Base-by-base conservation (phyloP, 441 rosid genomes). In the Croton laevigatus region DNA sequence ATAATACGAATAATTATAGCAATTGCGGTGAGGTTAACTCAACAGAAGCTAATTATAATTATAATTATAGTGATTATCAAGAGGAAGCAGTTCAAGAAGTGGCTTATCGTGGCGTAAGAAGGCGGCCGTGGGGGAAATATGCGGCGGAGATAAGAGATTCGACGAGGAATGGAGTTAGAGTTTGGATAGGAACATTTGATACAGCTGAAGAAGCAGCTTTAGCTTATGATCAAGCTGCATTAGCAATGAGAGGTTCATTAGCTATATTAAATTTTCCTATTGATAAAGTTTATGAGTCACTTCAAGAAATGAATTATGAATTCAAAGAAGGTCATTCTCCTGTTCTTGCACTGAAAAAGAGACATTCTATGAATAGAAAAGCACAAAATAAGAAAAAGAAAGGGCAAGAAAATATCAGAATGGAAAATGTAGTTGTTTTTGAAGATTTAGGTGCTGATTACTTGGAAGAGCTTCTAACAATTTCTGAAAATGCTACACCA, bases 61-160 rank as follows among this genome's bases (percentile, higher is more conserved):
- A 55, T 0, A 3, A n/a, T n/a, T n/a, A n/a, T 27, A 27, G 32
- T 38, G 37, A 71, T 55, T 77, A 81, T 4, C 45, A 62, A 17
- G 80, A 71, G 5, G 79, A 76, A 7, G 81, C 65, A 1, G 70
- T 20, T 0, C 81, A 75, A 52, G 86, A 81, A 68, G 84, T 75
- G 76, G 68, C 86, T 0, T 94, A 83, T 64, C 79, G 98, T 72
- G 98, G 98, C 0, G 98, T 94, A 6, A 83, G 97, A 79, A 55
- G 81, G 83, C 83, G 97, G 66, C 97, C 98, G 2, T 89, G 98
- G 98, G 98, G 97, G 5, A 91, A 87, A 67, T 93, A 78, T 59
- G 97, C 97, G 4, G 98, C 98, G 4, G 97, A 93, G 74, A 93
- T 93, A 74, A 83, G 98, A 71, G 98, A 94, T 38, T 91, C 98